These are phyloP conservation scores for Daldinia caldariorum DNA, from an alignment of 495 filamentous ascomycete species.

Conservation along the genomic window DNA sequence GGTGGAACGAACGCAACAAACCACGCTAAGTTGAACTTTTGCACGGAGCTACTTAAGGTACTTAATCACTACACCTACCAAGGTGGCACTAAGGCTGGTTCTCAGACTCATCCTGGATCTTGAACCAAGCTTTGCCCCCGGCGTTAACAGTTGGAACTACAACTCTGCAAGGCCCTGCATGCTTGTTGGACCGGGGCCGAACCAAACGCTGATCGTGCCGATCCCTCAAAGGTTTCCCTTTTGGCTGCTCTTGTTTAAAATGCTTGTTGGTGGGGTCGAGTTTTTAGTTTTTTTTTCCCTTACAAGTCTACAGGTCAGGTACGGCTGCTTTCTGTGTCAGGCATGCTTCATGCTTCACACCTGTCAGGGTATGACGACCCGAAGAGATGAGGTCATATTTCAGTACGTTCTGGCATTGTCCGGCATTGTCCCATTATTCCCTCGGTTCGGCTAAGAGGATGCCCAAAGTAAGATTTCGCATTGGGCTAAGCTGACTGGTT, in stretches of 20 bases:
- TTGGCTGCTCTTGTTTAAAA: constrained; percentile 5
- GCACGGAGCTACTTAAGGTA: constrained; percentile 8
- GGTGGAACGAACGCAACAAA: constrained; percentile 14
- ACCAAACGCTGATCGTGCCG: constrained; percentile 35
- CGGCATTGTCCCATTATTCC: constrained; percentile 12
- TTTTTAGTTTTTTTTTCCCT: too few relatives aligned
- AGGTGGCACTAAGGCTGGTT: constrained; percentile 15
- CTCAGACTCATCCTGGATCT: constrained; percentile 37
- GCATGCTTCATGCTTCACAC: constrained; percentile 37
- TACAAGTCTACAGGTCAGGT: constrained; percentile 2
- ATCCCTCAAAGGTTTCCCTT: constrained; percentile 25
- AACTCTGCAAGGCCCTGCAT: constrained; percentile 34
- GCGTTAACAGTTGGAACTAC: constrained; percentile 34
- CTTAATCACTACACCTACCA: constrained; percentile 22
- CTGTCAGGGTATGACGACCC: constrained; percentile 28
- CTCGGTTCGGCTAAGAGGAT: constrained; percentile 41
- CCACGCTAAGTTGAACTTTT: constrained; percentile 12
- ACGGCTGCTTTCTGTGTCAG: constrained; percentile 13
- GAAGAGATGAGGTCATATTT: constrained; percentile 36
- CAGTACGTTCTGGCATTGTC: constrained; percentile 2
- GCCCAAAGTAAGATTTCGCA: constrained; percentile 16
- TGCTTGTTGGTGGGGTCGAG: constrained; percentile 23
- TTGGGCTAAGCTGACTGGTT: constrained; percentile 30
- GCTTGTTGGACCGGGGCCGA: constrained; percentile 29
- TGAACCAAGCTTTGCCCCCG: constrained; percentile 37